Base-by-base conservation (phyloP, 306 rosid genomes). In the Begonia fuchsioides region DNA sequence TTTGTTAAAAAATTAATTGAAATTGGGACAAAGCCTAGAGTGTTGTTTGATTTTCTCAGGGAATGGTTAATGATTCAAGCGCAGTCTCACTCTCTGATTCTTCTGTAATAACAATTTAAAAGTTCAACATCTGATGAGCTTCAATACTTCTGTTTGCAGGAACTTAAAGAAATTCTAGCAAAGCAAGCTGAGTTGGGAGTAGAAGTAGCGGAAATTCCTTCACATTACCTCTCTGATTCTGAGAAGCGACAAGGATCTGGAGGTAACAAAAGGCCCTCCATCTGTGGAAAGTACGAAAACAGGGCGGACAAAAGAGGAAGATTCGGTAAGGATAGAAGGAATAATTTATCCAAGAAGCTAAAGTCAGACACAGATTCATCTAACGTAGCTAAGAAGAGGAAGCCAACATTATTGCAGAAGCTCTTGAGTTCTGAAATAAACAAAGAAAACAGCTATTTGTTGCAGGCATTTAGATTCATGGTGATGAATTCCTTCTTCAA, bases 131-230 rank as follows among this genome's bases (percentile, higher is more conserved):
- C 17, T 11, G 35, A 10, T 3, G 12, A 15, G 11, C 5, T 26
- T 17, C n/a, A 40, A 56, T 41, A 3, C 7, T 41, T 11, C 12
- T 66, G 47, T 40, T 62, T 70, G 60, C 75, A 71, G 79, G 82
- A 82, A 81, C 96, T 90, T 40, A 77, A 61, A 70, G 92, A 85
- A 47, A 75, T 90, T 79, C 65, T 90, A 63, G 79, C 87, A 15
- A 82, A 79, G 83, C 94, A 90, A 66, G 95, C 86, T 60, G 86
- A 85, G 65, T 64, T 90, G 61, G 98, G 98, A 56, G 47, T 90
- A 59, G 94, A 85, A 90, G 96, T 90, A 52, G 93, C 95, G 14
- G 98, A 90, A 54, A 68, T 90, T 65, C 98, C 98, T 44, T 49
- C 87, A 11, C 26, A 64, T 61, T 85, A 69, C 73, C 79, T 90